Evolutionary conservation across 1,139 yeast genomes (phyloP).

Genomic region (Geotrichum restrictum): DNA sequence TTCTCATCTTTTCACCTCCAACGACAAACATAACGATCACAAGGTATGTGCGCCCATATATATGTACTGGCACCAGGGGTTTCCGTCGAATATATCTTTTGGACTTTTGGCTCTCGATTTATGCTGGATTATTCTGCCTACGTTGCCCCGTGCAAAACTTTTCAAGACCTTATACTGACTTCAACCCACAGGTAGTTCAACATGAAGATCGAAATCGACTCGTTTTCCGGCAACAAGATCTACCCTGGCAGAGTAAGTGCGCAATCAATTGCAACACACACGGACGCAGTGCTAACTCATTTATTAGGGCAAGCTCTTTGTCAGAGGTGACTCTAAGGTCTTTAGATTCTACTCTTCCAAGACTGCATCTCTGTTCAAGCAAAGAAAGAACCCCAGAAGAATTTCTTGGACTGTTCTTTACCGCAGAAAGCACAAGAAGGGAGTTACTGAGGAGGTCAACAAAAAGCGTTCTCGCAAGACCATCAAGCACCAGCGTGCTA

Average conservation of each 20-base stretch:
- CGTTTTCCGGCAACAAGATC: conserved; percentile 98
- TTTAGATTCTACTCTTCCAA: conserved; percentile 99
- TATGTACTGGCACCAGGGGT: not conserved
- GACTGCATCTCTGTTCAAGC: conserved; percentile 96
- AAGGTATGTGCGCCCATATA: conserved; percentile 5
- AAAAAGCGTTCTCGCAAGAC: conserved; percentile 97
- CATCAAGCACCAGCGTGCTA: conserved; percentile 97
- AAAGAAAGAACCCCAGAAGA: conserved; percentile 99
- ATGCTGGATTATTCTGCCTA: not conserved
- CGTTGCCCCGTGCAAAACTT: not conserved
- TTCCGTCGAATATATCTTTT: not conserved
- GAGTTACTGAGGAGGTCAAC: conserved; percentile 95
- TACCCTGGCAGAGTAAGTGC: conserved; percentile 88
- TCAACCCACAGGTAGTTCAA: conserved; percentile 22
- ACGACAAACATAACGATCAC: conserved; percentile 11
- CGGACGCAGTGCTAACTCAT: conserved; percentile 4
- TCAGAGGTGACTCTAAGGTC: conserved; percentile 99
- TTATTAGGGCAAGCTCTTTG: conserved; percentile 78
- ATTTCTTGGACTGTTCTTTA: conserved; percentile 98
- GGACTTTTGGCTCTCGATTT: not conserved
- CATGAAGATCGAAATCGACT: conserved; percentile 99
- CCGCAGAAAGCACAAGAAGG: conserved; percentile 99
- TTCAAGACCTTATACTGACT: not conserved
- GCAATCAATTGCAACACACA: no score
- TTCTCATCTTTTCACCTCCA: conserved; percentile 9